These are phyloP conservation scores for Arxiozyma bovina DNA, from an alignment of 1,139 yeast species.

Conservation along the genomic window DNA sequence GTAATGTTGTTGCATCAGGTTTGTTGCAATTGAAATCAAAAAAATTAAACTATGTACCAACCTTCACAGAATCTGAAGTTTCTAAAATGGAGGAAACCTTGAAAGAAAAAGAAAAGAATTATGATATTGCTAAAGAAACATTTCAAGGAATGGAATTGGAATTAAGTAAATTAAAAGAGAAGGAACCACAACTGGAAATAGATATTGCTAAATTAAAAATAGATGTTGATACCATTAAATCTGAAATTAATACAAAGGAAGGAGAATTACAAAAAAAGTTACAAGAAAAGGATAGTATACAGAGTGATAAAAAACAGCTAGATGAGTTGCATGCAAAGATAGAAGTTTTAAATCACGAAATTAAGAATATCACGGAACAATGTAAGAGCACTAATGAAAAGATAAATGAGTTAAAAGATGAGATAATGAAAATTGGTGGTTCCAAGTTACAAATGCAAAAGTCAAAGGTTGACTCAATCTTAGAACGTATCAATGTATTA, in stretches of 20 bases:
- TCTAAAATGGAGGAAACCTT: constrained; percentile 47
- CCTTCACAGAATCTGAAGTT: constrained; percentile 50
- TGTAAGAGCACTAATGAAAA: constrained; percentile 51
- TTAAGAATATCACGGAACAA: constrained; percentile 41
- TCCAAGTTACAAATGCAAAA: constrained; percentile 71
- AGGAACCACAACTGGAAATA: constrained; percentile 63
- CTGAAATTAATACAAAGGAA: constrained; percentile 21
- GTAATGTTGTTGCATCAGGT: constrained; percentile 47
- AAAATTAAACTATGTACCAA: constrained; percentile 14
- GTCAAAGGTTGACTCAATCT: constrained; percentile 69
- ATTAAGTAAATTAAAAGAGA: constrained; percentile 49
- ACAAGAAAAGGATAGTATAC: constrained; percentile 10
- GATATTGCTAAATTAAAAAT: constrained; percentile 50
- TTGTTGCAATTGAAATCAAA: constrained; percentile 30
- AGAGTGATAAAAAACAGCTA: constrained; percentile 34
- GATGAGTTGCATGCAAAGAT: constrained; percentile 32
- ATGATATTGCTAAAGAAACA: constrained; percentile 44
- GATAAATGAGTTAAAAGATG: constrained; percentile 56
- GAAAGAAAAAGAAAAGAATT: constrained; percentile 46
- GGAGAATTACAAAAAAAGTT: constrained; percentile 29
- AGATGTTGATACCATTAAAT: constrained; percentile 55
- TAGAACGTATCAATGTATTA: constrained; percentile 57
- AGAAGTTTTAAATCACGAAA: constrained; percentile 12
- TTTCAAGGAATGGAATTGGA: constrained; percentile 53
- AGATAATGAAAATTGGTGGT: constrained; percentile 90